phyloP scores from a whole-genome alignment of 1,284 basidiomycete genomes.

The Xanthoconium separans region DNA sequence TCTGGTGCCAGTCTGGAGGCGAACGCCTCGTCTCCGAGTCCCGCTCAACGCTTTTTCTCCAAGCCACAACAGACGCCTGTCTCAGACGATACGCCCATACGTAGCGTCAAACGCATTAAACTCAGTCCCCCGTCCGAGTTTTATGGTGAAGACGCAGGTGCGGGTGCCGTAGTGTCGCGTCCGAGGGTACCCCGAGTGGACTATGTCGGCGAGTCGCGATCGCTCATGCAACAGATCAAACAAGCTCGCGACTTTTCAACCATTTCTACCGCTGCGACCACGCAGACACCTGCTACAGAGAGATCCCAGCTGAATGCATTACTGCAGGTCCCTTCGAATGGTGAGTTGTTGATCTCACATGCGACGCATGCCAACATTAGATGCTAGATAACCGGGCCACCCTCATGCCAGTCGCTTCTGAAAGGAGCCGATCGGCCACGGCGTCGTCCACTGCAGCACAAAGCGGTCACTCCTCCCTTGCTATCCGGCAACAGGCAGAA shows the following conservation, averaged over 20 bases:
- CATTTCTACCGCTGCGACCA: conserved; percentile 55
- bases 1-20: conserved; percentile 47
- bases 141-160: conserved; percentile 46
- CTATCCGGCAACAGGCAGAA: conserved; percentile 72
- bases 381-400: conserved; percentile 11
- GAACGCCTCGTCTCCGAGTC: conserved; percentile 45
- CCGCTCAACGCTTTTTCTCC: conserved; percentile 41
- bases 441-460: conserved; percentile 31
- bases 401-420: conserved; percentile 11
- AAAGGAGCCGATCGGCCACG: conserved; percentile 10
- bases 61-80: conserved; percentile 42
- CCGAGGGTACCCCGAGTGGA: conserved; percentile 50
- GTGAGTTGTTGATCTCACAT: conserved; percentile 13
- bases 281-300: conserved; percentile 19
- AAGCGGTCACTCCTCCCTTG: conserved; percentile 53
- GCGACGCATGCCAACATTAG: conserved; percentile 1
- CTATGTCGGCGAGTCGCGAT: conserved; percentile 70
- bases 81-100: conserved; percentile 46
- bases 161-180: conserved; percentile 48
- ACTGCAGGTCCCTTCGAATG: background rate
- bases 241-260: conserved; percentile 73
- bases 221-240: conserved; percentile 74
- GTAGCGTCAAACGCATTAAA: conserved; percentile 75
- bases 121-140: conserved; percentile 62
- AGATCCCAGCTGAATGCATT: conserved; percentile 9